phyloP scores from a whole-genome alignment of 2,329 filamentous ascomycete species.

The Coniochaeta prunicola region DNA sequence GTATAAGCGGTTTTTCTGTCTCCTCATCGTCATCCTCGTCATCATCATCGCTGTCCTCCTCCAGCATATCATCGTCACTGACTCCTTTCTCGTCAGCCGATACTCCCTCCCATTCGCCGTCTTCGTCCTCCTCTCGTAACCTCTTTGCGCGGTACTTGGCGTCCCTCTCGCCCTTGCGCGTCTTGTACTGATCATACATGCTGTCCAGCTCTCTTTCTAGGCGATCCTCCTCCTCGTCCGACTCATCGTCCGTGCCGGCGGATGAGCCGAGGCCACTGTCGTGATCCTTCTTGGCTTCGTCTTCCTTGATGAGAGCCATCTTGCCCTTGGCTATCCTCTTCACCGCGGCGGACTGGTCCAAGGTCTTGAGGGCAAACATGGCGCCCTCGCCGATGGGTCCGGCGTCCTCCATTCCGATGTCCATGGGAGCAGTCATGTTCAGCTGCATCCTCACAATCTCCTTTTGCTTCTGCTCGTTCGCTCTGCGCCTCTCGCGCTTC shows the following conservation, averaged over 20 bases:
- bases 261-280: conserved; percentile 52
- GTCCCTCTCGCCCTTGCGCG: conserved; percentile 70
- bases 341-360: conserved; percentile 68
- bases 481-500: conserved; percentile 75
- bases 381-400: conserved; percentile 72
- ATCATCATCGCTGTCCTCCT: conserved; percentile 56
- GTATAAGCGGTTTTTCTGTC: conserved; percentile 49
- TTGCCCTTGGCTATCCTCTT: conserved; percentile 66
- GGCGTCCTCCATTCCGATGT: conserved; percentile 86
- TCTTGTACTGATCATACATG: conserved; percentile 81
- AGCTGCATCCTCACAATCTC: conserved; percentile 96
- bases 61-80: conserved; percentile 51
- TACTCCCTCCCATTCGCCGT: conserved; percentile 90
- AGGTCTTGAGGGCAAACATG: conserved; percentile 78
- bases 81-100: conserved; percentile 57
- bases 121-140: conserved; percentile 69
- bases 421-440: conserved; percentile 92
- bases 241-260: conserved; percentile 51
- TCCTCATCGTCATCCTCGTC: conserved; percentile 51
- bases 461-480: conserved; percentile 91
- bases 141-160: conserved; percentile 89
- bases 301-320: conserved; percentile 62
- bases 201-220: conserved; percentile 80
- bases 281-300: conserved; percentile 47
- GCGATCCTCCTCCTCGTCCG: conserved; percentile 72